Evolutionary conservation across 805 yeast species (phyloP).

Genomic region (Candida gorgasii): DNA sequence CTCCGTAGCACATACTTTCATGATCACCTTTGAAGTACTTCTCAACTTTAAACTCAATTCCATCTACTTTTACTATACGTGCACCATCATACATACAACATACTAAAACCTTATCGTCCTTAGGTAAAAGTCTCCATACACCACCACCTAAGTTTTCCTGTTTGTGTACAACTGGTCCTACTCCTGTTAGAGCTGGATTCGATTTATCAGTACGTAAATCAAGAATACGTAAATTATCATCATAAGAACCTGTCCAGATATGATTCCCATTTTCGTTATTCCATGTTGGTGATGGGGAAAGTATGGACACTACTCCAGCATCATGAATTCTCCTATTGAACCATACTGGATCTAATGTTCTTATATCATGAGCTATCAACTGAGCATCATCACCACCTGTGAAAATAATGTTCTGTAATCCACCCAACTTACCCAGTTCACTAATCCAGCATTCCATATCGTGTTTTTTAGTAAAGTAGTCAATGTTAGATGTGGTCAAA

Average conservation of each 20-base stretch:
- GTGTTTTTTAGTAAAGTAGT: conserved; percentile 48
- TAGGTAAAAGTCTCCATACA: conserved; percentile 87
- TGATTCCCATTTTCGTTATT: conserved; percentile 41
- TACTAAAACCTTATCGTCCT: conserved; percentile 55
- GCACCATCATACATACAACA: conserved; percentile 99
- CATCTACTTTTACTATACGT: conserved; percentile 48
- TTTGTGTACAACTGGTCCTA: conserved; percentile 49
- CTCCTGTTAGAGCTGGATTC: conserved; percentile 43
- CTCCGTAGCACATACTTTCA: conserved; percentile 94
- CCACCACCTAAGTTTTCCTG: conserved; percentile 79
- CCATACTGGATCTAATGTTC: conserved; percentile 42
- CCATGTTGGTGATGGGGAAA: conserved; percentile 49
- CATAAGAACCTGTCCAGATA: conserved; percentile 90
- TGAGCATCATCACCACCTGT: conserved; percentile 91
- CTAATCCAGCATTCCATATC: conserved; percentile 89
- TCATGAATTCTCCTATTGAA: conserved; percentile 51
- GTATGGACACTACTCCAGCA: conserved; percentile 88
- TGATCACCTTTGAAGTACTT: conserved; percentile 67
- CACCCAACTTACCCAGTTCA: conserved; percentile 59
- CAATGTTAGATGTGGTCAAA: conserved; percentile 17
- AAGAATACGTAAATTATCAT: conserved; percentile 68
- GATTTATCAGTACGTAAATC: conserved; percentile 60
- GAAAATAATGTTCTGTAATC: conserved; percentile 58
- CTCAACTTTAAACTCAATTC: conserved; percentile 27
- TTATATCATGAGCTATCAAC: conserved; percentile 70